These are phyloP conservation scores for Fusarium sp. DNA, from an alignment of 2,329 filamentous ascomycete species.

Conservation along the genomic window DNA sequence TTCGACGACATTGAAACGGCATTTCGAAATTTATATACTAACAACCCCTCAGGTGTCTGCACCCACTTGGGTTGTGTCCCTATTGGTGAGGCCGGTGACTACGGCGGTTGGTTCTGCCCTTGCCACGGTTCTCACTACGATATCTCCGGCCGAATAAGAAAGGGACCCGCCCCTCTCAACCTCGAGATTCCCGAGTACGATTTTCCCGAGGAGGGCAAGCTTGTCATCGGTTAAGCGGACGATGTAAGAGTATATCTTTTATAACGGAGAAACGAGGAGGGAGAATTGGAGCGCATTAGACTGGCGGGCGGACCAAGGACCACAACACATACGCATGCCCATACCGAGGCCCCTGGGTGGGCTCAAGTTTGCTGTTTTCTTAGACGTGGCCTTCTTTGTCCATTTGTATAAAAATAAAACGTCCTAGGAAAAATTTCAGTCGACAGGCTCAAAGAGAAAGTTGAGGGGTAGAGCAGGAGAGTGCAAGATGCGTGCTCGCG, in stretches of 20 bases:
- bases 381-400: constrained; percentile 52
- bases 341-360: constrained; percentile 39
- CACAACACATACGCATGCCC: constrained; percentile 30
- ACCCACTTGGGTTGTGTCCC: constrained; percentile 99
- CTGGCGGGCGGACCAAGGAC: constrained; percentile 36
- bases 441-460: constrained; percentile 33
- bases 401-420: constrained; percentile 56
- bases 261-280: constrained; percentile 25
- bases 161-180: constrained; percentile 96
- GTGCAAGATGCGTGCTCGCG: constrained; percentile 30
- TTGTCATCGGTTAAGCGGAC: constrained; percentile 87
- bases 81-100: constrained; percentile 98
- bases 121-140: constrained; percentile 99
- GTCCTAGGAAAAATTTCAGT: constrained; percentile 47
- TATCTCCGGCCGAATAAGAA: constrained; percentile 97
- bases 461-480: constrained; percentile 24
- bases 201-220: constrained; percentile 88
- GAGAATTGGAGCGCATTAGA: constrained; percentile 41
- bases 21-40: constrained; percentile 15
- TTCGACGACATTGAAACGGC: neutral
- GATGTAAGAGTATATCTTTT: constrained; percentile 47
- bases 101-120: constrained; percentile 99
- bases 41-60: constrained; percentile 79
- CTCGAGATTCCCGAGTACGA: constrained; percentile 93
- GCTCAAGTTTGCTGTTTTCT: constrained; percentile 49